Base-by-base conservation (phyloP, 1,284 basidiomycete species). In the Apiotrichum domesticum region DNA sequence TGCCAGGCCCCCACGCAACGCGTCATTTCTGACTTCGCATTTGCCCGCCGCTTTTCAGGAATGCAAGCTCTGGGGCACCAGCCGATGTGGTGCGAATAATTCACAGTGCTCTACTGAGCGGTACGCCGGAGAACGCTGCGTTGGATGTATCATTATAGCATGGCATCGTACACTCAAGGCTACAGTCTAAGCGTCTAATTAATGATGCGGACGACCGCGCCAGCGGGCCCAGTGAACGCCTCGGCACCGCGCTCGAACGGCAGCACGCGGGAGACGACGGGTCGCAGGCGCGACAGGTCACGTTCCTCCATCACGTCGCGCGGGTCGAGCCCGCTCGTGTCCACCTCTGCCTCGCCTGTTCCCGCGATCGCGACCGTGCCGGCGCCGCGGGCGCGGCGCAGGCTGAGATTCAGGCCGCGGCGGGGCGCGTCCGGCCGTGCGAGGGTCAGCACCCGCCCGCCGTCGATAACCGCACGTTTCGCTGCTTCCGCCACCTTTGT, bases 401-500 rank as follows among this genome's bases (percentile, higher is more conserved):
- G 15, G 35, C n/a, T 9, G 35, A 15, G 11, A 21, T 15, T 37
- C 15, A 42, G 41, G 11, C 10, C 8, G 41, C 41, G 41, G 11
- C 9, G 41, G 41, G 11, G 41, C 41, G 6, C 10, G 41, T 42
- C 11, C n/a, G 41, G 11, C n/a, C n/a, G 41, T 9, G 41, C 41
- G 6, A 62, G 57, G 0, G 51, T 49, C 41, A 60, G 46, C 14
- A 61, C 7, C 15, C 72, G 67, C 39, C 73, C 76, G 63, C 68
- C 75, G 57, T 66, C 65, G 48, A 75, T 76, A 57, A 94, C 76
- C 32, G 90, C 79, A 59, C 79, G 73, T 64, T 83, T 82, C 2
- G 85, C 82, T 2, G 84, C 85, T 61, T 87, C 85, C 81, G 88
- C 87, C 32, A 91, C 79, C 33, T 81, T 82, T 61, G 82, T 80